Evolutionary conservation across 2,329 filamentous ascomycete genomes (phyloP).

Genomic region (Dryadomyces quercivorus): DNA sequence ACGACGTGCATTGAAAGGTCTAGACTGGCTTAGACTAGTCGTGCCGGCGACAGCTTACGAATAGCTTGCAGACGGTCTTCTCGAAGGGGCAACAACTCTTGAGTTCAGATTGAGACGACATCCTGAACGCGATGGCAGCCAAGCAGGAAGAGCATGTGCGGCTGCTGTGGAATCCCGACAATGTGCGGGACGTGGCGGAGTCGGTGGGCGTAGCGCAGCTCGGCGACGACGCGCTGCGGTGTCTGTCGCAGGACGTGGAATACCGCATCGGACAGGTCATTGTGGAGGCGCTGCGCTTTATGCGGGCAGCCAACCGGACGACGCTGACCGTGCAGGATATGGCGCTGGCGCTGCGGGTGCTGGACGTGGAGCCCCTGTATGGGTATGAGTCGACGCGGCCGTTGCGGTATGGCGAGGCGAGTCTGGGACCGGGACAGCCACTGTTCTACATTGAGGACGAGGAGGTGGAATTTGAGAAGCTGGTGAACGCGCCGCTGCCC

Average conservation of each 20-base stretch:
- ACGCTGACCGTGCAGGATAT: conserved; percentile 83
- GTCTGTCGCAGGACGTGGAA: conserved; percentile 86
- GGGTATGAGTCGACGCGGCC: conserved; percentile 90
- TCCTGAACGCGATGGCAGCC: not conserved
- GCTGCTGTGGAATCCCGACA: conserved; percentile 89
- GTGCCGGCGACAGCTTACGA: not conserved
- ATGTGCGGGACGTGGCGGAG: conserved; percentile 90
- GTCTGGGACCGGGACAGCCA: conserved; percentile 82
- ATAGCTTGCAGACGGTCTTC: not conserved
- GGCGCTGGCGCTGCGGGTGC: conserved; percentile 67
- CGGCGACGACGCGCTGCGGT: conserved; percentile 74
- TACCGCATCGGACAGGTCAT: conserved; percentile 90
- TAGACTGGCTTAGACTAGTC: not conserved
- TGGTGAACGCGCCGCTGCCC: conserved; percentile 91
- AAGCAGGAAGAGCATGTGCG: conserved; percentile 6
- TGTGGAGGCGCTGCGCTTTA: conserved; percentile 88
- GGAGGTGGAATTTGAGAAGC: conserved; percentile 96
- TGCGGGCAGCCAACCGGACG: conserved; percentile 82
- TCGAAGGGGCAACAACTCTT: not conserved
- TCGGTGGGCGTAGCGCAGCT: conserved; percentile 79
- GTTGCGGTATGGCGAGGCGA: conserved; percentile 85
- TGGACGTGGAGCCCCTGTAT: conserved; percentile 91
- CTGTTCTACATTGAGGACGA: conserved; percentile 97
- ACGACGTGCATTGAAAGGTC: too few species aligned
- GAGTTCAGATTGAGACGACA: too few species aligned